Evolutionary conservation across 805 yeast genomes (phyloP), one percentile per base, ranked within the genome.

Genomic region (Starmera pachycereana): DNA sequence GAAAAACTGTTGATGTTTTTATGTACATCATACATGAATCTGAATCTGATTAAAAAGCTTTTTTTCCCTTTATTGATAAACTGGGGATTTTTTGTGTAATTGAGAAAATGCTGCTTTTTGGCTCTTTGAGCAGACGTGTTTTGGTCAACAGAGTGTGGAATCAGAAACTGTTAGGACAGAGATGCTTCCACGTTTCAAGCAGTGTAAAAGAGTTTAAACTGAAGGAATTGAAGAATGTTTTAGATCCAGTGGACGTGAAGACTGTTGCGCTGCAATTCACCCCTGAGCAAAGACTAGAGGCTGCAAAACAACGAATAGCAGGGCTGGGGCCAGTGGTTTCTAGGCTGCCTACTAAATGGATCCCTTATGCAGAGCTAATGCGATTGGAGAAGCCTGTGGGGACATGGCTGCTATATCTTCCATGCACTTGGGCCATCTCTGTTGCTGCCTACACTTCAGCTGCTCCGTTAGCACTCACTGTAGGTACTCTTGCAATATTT

Each of bases 381-480:
- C 69, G 99, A 40, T 60, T 90, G 40, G 98, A 92, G 55, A 86
- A 86, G 51, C 98, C 99, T 0, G 94, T 84, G n/a, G 99, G 98
- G 0, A 84, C 97, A 0, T 77, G 86, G 71, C 65, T 90, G 25
- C 64, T 92, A 33, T 75, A 76, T 44, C 66, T 86, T 37, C 98
- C 98, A 0, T 81, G 95, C 38, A 74, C 86, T 35, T 92, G 97
- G 97, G 82, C 95, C 10, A 81, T 92, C 40, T 69, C 90, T 0
- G 81, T 89, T 79, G 97, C 96, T 1, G 90, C 94, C 0, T 81
- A 71, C 47, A 67, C 76, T 48, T 61, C 78, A 2, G 62, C 77
- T 2, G 95, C 96, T 0, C 80, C 96, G 0, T 40, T 87, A 1
- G 44, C 73, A 0, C 70, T 77, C 2, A 80, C 90, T 0, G 43